These are phyloP conservation scores for Xerocomus amazonicus DNA, from an alignment of 1,284 basidiomycete species.

Conservation along the genomic window DNA sequence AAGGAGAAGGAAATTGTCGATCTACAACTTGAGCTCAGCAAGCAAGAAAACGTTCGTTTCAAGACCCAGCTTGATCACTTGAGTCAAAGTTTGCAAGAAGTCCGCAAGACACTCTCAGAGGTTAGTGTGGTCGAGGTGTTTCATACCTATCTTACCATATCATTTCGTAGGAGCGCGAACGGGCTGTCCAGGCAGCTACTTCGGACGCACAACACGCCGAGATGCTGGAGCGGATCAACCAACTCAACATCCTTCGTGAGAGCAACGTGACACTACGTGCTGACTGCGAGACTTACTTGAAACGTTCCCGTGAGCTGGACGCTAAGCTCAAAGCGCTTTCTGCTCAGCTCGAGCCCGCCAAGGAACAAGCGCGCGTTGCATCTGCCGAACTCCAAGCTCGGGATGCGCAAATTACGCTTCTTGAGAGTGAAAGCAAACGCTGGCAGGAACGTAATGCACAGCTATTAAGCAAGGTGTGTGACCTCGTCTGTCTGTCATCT, in stretches of 20 bases:
- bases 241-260: conserved; percentile 83
- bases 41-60: conserved; percentile 77
- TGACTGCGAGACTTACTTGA: conserved; percentile 66
- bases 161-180: conserved; percentile 70
- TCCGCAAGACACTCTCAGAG: conserved; percentile 61
- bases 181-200: conserved; percentile 62
- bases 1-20: conserved; percentile 91
- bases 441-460: conserved; percentile 87
- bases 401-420: conserved; percentile 62
- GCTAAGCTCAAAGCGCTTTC: conserved; percentile 56
- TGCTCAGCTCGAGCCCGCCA: conserved; percentile 70
- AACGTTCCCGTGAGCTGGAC: conserved; percentile 66
- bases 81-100: conserved; percentile 66
- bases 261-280: conserved; percentile 83
- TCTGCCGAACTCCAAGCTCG: conserved; percentile 75
- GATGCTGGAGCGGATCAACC: conserved; percentile 84
- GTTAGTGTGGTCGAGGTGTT: conserved; percentile 32
- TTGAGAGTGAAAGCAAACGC: conserved; percentile 76
- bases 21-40: conserved; percentile 80
- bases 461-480: conserved; percentile 68
- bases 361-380: conserved; percentile 64
- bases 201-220: conserved; percentile 83
- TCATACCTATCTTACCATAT: conserved; percentile 3
- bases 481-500: background rate
- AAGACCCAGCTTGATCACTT: conserved; percentile 77